These are phyloP conservation scores for Fusarium citri DNA, from an alignment of 2,329 filamentous ascomycete species.

Conservation along the genomic window DNA sequence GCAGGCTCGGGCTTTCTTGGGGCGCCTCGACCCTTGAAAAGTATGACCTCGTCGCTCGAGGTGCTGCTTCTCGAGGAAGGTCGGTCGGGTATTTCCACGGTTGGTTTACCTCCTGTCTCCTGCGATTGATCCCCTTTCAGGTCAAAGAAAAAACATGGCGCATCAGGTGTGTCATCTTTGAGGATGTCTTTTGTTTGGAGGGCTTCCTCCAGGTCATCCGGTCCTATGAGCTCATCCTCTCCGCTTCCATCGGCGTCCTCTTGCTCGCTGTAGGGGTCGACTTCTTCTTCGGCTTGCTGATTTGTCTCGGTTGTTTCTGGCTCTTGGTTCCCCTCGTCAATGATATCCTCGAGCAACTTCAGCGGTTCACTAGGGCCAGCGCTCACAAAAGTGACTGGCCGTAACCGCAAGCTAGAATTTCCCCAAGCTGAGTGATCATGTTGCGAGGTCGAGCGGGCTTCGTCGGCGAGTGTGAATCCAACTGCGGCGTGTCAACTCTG, in stretches of 20 bases:
- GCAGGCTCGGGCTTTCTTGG: constrained; percentile 42
- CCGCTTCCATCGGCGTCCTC: not conserved
- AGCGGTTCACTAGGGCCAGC: constrained; percentile 64
- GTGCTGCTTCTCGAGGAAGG: constrained; percentile 41
- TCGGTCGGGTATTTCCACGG: constrained; percentile 32
- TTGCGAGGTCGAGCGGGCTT: constrained; percentile 62
- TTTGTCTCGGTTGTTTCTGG: not conserved
- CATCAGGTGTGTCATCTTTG: not conserved
- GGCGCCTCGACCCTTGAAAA: constrained; percentile 69
- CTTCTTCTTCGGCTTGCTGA: not conserved
- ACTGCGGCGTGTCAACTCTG: constrained; percentile 30
- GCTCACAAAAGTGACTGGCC: constrained; percentile 65
- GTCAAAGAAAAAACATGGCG: constrained; percentile 54
- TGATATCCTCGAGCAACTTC: constrained; percentile 52
- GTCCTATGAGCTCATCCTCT: constrained; percentile 28
- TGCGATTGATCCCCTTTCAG: constrained; percentile 46
- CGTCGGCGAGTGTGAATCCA: constrained; percentile 55
- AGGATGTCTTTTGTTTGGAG: constrained; percentile 20
- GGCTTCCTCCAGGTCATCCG: constrained; percentile 38
- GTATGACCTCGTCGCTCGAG: constrained; percentile 75
- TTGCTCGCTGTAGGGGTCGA: not conserved
- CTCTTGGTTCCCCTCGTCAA: constrained; percentile 21
- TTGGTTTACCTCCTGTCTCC: not conserved
- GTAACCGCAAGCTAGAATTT: constrained; percentile 58
- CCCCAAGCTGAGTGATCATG: constrained; percentile 58